These are phyloP conservation scores for Leccinellum rugosiceps DNA, from an alignment of 768 basidiomycete genomes.

Conservation along the genomic window DNA sequence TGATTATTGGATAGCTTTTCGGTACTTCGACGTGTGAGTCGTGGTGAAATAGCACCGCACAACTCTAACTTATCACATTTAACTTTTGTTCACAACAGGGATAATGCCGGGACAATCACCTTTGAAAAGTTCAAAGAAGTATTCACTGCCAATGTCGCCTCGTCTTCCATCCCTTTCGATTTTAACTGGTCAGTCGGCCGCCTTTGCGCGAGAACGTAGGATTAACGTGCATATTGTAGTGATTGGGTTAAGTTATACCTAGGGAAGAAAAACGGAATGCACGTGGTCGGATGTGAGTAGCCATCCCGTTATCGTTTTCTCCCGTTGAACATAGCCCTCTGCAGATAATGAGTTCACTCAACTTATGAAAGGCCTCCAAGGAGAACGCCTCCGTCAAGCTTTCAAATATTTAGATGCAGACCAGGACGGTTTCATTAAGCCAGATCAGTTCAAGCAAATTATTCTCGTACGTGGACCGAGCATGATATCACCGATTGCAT, in stretches of 20 bases:
- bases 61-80: conserved; percentile 7
- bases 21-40: conserved; percentile 93
- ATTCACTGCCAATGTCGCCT: conserved; percentile 74
- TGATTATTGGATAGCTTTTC: conserved; percentile 95
- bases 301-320: not conserved
- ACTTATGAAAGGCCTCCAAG: conserved; percentile 97
- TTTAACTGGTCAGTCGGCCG: conserved; percentile 71
- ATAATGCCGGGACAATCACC: conserved; percentile 87
- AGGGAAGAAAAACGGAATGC: conserved; percentile 86
- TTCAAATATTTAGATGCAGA: conserved; percentile 90
- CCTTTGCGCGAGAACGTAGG: not conserved
- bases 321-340: conserved; percentile 7
- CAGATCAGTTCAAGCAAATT: conserved; percentile 93
- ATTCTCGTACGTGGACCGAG: conserved; percentile 64
- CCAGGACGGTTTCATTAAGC: conserved; percentile 89
- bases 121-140: conserved; percentile 95
- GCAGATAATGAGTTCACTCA: conserved; percentile 96
- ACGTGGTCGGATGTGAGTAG: conserved; percentile 85
- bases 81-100: conserved; percentile 46
- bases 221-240: conserved; percentile 36
- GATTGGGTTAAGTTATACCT: conserved; percentile 97
- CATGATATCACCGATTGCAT: not conserved
- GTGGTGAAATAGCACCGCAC: not conserved
- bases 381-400: conserved; percentile 93
- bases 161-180: conserved; percentile 87